A percentile compares a stretch with the other conserved stretches of the same genome.
phyloP scores from a whole-genome alignment of 148 eudicot genomes.

The Silene uniflora region DNA sequence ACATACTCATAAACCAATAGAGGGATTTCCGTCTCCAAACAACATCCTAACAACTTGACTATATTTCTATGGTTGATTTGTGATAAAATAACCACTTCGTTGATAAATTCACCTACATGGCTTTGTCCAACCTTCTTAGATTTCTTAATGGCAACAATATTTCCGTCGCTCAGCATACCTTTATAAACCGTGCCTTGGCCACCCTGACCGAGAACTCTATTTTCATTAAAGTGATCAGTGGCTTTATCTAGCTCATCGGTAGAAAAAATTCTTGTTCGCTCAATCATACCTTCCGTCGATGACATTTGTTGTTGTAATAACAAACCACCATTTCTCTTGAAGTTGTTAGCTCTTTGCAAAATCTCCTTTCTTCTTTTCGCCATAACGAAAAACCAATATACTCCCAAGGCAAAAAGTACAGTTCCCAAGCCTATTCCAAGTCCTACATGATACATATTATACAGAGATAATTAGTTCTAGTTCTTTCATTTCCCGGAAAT shows the following conservation, averaged over 20 bases:
- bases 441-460: slow-evolving; percentile 4
- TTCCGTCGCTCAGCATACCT: slow-evolving; percentile 33
- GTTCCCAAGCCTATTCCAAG: slow-evolving; percentile 21
- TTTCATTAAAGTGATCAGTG: slow-evolving; percentile 21
- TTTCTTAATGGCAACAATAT: slow-evolving; percentile 28
- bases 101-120: slow-evolving; percentile 23
- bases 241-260: slow-evolving; percentile 23
- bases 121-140: slow-evolving; percentile 14
- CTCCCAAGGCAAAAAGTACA: slow-evolving; percentile 4
- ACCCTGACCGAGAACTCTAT: slow-evolving; percentile 33
- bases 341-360: slow-evolving; percentile 15
- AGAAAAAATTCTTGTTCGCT: slow-evolving; percentile 22
- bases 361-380: slow-evolving; percentile 13
- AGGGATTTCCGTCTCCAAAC: slow-evolving; percentile 33
- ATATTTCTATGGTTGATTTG: slow-evolving; percentile 32
- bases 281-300: slow-evolving; percentile 21
- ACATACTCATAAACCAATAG: slow-evolving; percentile 28
- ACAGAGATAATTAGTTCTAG: neutral
- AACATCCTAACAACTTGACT: slow-evolving; percentile 26
- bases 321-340: slow-evolving; percentile 24
- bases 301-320: slow-evolving; percentile 28
- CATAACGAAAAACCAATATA: slow-evolving; percentile 4
- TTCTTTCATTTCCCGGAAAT: neutral
- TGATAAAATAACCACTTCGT: slow-evolving; percentile 29
- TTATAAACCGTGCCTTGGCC: slow-evolving; percentile 36